Evolutionary conservation across 805 yeast genomes (phyloP).

Genomic region (Candida ovalis): DNA sequence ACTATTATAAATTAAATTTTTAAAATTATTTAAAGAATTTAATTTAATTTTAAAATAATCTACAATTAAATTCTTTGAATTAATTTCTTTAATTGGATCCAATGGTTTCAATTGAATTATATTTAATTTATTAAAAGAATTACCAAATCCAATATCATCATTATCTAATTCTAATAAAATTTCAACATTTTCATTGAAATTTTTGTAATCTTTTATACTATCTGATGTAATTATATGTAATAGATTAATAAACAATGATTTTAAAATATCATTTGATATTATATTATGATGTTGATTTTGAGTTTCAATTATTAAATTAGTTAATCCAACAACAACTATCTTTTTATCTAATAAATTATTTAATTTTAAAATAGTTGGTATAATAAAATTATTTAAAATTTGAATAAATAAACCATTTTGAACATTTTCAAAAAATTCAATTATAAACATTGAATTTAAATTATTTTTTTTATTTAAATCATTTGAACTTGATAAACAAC

Average conservation of each 20-base stretch:
- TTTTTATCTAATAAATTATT: slow-evolving; percentile 42
- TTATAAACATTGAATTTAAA: slow-evolving; percentile 42
- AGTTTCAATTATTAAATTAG: slow-evolving; percentile 40
- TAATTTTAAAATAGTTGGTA: slow-evolving; percentile 44
- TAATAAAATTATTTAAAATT: slow-evolving; percentile 44
- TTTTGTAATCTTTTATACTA: slow-evolving; percentile 31
- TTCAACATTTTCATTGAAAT: slow-evolving; percentile 38
- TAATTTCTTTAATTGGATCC: slow-evolving; percentile 66
- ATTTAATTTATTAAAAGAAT: slow-evolving; percentile 71
- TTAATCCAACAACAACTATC: slow-evolving; percentile 45
- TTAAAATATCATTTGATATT: slow-evolving; percentile 37
- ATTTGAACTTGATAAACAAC: slow-evolving; percentile 23
- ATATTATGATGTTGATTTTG: too few relatives aligned
- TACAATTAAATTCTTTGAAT: slow-evolving; percentile 27
- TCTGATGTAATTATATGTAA: slow-evolving; percentile 34
- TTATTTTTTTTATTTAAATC: slow-evolving; percentile 27
- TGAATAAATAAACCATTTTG: slow-evolving; percentile 59
- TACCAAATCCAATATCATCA: slow-evolving; percentile 69
- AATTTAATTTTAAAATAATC: slow-evolving; percentile 31
- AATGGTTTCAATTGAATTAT: slow-evolving; percentile 56
- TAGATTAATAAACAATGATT: slow-evolving; percentile 41
- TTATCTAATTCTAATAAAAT: slow-evolving; percentile 58
- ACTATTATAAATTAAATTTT: slow-evolving; percentile 6
- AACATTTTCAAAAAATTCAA: slow-evolving; percentile 66
- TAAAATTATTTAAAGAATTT: slow-evolving; percentile 14